Base-by-base conservation (phyloP, 202 grass and related monocot species). In the Musa balbisiana region DNA sequence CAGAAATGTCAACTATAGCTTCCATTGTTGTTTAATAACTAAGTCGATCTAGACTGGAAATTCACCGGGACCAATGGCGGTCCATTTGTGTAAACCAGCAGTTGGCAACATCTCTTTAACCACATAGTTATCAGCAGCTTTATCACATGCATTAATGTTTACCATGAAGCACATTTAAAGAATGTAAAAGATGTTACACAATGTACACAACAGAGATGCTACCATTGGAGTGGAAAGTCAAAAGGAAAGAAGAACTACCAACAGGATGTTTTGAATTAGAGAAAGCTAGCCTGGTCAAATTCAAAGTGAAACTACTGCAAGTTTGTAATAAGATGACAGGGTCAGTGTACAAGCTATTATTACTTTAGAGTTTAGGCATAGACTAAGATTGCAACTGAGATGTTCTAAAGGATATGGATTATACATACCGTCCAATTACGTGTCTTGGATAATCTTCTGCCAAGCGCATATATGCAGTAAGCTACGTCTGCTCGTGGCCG, bases 401-500 rank as follows among this genome's bases (percentile, higher is more conserved):
- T 21, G 55, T 8, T 51, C 11, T 54, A 25, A 9, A 54, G 51
- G 20, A 2, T 22, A 65, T 65, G 53, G 33, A 58, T 54, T 79
- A 76, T 55, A 86, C 82, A 20, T 89, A 97, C 93, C 78, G 82
- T 93, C 93, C 93, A 97, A 26, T 84, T 97, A 64, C 76, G 89
- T 14, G 93, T 97, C 88, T 97, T 97, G 81, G 90, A 84, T 75
- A 97, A 78, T 68, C 88, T 89, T 83, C 88, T 93, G 13, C 88
- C 73, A 62, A 88, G 77, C 8, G 90, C 79, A 63, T 82, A 97
- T 60, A 91, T 97, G 71, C 86, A 91, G 62, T 93, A 97, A 76
- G 84, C 90, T 73, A 93, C 82, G 79, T 97, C 90, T 1, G 88
- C 84, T 64, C 86, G 84, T 58, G 90, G 93, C 29, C 88, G 79